Percentiles rank a stretch among this genome's conserved stretches.
Evolutionary conservation across 495 filamentous ascomycete species (phyloP).

Genomic region (Penicillium paxilli): DNA sequence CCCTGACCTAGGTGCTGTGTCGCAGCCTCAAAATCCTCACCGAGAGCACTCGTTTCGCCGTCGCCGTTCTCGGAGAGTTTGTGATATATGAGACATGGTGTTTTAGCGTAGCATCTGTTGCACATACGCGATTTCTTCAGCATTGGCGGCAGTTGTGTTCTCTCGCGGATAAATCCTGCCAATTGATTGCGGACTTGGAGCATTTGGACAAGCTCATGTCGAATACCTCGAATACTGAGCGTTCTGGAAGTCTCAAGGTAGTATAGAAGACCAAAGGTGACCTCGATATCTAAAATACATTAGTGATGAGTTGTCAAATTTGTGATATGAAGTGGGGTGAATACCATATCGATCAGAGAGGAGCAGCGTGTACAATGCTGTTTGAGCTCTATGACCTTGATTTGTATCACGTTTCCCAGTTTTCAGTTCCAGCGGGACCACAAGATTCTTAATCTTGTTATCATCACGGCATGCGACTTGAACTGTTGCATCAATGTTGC

Average conservation of each 20-base stretch:
- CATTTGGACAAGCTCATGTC: constrained; percentile 89
- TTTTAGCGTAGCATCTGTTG: constrained; percentile 81
- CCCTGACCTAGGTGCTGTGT: constrained; percentile 69
- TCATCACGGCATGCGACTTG: constrained; percentile 80
- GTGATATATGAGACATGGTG: constrained; percentile 90
- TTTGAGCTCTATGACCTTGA: constrained; percentile 83
- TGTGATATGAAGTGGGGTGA: constrained; percentile 7
- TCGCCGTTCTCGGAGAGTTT: constrained; percentile 84
- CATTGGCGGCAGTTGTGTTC: constrained; percentile 81
- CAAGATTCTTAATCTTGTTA: constrained; percentile 61
- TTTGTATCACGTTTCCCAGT: constrained; percentile 80
- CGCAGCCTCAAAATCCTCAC: constrained; percentile 71
- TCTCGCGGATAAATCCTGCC: constrained; percentile 78
- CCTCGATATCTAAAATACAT: constrained; percentile 66
- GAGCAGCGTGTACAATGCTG: constrained; percentile 88
- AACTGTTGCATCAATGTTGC: constrained; percentile 97
- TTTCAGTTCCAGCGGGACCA: constrained; percentile 93
- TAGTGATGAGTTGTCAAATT: not conserved
- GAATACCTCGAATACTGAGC: constrained; percentile 76
- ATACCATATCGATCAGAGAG: constrained; percentile 87
- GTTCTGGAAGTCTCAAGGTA: constrained; percentile 90
- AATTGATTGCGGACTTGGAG: constrained; percentile 93
- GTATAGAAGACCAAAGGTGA: constrained; percentile 86
- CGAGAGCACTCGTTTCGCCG: constrained; percentile 74
- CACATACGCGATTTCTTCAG: constrained; percentile 75